Evolutionary conservation across 192 early-diverging fungal species (phyloP), one percentile per base, ranked within the genome.

Genomic region (Rhizoclosmatium globosum): DNA sequence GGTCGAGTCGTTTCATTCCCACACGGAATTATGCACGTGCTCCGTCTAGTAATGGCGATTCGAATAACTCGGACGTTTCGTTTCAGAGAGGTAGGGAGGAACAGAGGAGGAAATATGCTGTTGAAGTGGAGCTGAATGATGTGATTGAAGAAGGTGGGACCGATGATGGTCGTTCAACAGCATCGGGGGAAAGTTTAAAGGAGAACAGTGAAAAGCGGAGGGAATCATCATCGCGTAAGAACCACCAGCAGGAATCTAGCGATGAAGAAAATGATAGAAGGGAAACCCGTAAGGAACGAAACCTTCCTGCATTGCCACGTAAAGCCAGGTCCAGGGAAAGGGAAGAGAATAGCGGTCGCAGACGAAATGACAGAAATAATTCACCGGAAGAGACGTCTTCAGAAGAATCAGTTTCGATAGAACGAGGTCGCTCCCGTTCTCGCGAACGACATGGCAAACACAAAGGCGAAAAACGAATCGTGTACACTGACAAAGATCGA

Each of bases 131-230:
- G 23, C 21, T 62, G 23, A 62, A 62, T 19, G 60, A 62, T 21
- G 9, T 62, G 60, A 62, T 62, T 62, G 60, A 62, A 62, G 60
- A 62, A 39, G 60, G 60, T 19, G 23, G 60, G 15, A 62, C 60
- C 21, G 60, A 62, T 62, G 60, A 62, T 31, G 60, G 60, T 7
- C 31, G 31, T 31, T 31, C 31, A 31, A 31, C 31, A 31, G 31
- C 0, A 31, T 31, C 31, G 31, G 21, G 11, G 11, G 19, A n/a
- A 15, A 56, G 53, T 56, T 56, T n/a, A 56, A n/a, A 56, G 53
- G 19, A 56, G 9, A n/a, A 56, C 19, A 15, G 11, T 56, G 53
- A 56, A 9, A n/a, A 1, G 53, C 19, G 53, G 31, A 31, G 31
- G 31, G 31, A 31, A 31, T 31, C 31, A 31, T 31, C 31, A 31